Evolutionary conservation across 148 eudicot species (phyloP), one percentile per base, ranked within the genome.

Genomic region (Rhododendron vialii): DNA sequence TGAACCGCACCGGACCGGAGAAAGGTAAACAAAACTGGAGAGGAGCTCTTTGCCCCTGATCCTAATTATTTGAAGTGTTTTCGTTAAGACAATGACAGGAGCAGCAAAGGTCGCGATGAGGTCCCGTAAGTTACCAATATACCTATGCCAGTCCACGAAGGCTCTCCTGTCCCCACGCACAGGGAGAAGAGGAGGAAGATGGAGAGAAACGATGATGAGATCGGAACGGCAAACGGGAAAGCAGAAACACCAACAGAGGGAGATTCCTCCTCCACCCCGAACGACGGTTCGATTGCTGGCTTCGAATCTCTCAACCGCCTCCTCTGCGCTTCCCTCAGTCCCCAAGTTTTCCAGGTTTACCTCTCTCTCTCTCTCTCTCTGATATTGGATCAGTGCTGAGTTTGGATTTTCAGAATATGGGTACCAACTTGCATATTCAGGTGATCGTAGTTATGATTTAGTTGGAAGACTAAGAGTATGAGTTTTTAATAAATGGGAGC

Each of bases 281-380:
- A 85, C 26, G 87, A 88, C 59, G 96, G 96, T 76, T 93, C 99
- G 14, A 90, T 96, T 86, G 93, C 91, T 88, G 99, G 99, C 51
- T 95, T 92, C 83, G 94, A 92, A 30, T 95, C 98, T 55, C 97
- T 96, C 87, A 94, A 96, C 38, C 90, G 85, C 5, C 97, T 96
- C 65, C 98, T 96, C 50, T 88, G 87, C 77, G 88, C 93, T 20
- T 93, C 97, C 43, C 97, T 96, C 67, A 74, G 88, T 69, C 95
- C 94, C 83, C 90, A 88, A 55, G 82, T 90, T 82, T 95, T 89
- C 74, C 94, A 95, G 96, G 98, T 95, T 36, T 15, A 18, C 1
- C 41, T 15, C 36, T 57, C 28, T 53, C 51, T 48, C 50, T 9
- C 50, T 8, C 50, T 8, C 50, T 9, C 50, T 8, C 38, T 35